Evolutionary conservation across 371 early-diverging fungal species (phyloP), one percentile per base, ranked within the genome.

Genomic region (Rhizopus microsporus): DNA sequence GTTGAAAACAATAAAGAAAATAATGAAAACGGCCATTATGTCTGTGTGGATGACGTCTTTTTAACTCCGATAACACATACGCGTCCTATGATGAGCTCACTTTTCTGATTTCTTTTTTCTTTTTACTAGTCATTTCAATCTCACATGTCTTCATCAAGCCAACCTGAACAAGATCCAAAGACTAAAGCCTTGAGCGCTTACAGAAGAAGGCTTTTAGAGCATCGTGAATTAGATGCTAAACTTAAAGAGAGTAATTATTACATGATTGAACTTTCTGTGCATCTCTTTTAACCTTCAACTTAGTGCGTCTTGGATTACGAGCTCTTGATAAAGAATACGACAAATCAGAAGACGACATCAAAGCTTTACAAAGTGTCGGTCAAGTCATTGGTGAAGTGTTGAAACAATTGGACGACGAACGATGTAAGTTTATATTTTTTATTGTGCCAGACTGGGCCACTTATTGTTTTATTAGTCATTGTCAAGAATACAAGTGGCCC

Each of bases 341-440:
- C 63, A 98, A 99, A 71, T 90, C 97, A 5, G 99, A 99, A 74
- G 93, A 95, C 59, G 99, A 99, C 71, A 89, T 99, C 58, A 97
- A 99, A 72, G 97, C 99, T 1, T 69, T 99, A 48, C 99, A 99
- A 78, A 93, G 94, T 68, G 97, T 99, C 31, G 99, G 99, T 6
- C 99, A 99, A 75, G 99, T 98, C 58, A 95, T 99, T 66, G 99
- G 98, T 47, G 99, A 99, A 75, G 97, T 99, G 12, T 78, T 99
- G 56, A 99, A 99, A 75, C 96, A 98, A 75, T 78, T 99, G 65
- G 95, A 95, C 71, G 96, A 94, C 53, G 99, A 99, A 56, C 87
- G 95, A 73, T 99, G 92, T 93, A 86, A 68, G 84, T 68, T 12
- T 3, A 13, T 4, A 29, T 13, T 13, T 33, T 7, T 38, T 34